These are phyloP conservation scores for Scheffersomyces parashehatae DNA, from an alignment of 1,139 yeast genomes.

Conservation along the genomic window DNA sequence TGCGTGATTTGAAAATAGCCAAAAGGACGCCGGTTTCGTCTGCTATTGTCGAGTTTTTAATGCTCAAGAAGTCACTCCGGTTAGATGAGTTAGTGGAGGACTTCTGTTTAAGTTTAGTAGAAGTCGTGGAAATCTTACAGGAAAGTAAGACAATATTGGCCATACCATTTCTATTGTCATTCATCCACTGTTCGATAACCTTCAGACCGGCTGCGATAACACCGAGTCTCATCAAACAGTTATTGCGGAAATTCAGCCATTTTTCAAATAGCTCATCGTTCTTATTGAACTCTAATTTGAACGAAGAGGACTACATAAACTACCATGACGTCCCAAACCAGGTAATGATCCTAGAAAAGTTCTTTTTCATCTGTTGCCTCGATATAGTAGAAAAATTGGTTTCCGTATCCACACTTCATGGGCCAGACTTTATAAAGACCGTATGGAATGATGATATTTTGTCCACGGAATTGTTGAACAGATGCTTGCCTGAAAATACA, in stretches of 20 bases:
- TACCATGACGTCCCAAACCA: conserved; percentile 42
- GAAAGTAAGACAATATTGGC: conserved; percentile 29
- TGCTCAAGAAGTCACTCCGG: conserved; percentile 41
- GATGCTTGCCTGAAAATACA: conserved; percentile 39
- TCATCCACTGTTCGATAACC: conserved; percentile 52
- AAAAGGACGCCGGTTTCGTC: conserved; percentile 34
- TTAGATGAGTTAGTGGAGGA: conserved; percentile 44
- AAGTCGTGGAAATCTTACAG: conserved; percentile 28
- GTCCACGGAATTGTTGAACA: conserved; percentile 23
- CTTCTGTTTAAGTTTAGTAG: conserved; percentile 42
- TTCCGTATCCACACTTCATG: conserved; percentile 25
- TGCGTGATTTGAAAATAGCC: conserved; percentile 30
- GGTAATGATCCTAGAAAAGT: conserved; percentile 47
- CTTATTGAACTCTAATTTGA: conserved; percentile 27
- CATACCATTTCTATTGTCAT: conserved; percentile 56
- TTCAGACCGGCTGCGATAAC: conserved; percentile 61
- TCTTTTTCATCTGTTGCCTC: conserved; percentile 49
- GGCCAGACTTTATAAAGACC: conserved; percentile 15
- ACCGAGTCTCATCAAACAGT: conserved; percentile 23
- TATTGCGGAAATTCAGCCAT: conserved; percentile 19
- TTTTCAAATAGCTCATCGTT: conserved; percentile 22
- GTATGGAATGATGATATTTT: conserved; percentile 28
- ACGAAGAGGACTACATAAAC: conserved; percentile 36
- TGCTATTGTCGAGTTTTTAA: conserved; percentile 35
- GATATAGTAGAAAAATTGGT: conserved; percentile 53